A percentile compares a stretch with the other conserved stretches of the same genome.
Evolutionary conservation across 1,139 yeast species (phyloP).

Genomic region (Protomyces pachydermus): DNA sequence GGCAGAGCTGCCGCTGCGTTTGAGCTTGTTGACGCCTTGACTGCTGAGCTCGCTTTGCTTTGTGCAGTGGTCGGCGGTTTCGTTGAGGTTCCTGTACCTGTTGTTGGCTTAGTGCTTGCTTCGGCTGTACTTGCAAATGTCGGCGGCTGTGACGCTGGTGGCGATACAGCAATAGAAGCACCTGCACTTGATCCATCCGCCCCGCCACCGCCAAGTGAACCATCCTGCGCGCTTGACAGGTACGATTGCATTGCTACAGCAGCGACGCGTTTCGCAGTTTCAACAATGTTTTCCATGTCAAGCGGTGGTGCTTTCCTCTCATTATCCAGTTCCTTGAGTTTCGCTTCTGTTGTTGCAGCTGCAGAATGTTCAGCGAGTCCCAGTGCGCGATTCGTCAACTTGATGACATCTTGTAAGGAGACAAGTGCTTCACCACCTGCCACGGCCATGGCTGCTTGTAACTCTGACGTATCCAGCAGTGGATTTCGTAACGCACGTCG

Average conservation of each 20-base stretch:
- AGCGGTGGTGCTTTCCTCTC: neutral
- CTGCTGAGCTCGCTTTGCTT: no score
- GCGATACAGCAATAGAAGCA: neutral
- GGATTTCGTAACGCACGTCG: neutral
- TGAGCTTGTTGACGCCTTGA: neutral
- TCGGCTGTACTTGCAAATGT: neutral
- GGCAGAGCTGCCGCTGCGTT: neutral
- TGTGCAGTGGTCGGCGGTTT: neutral
- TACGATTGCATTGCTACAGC: neutral
- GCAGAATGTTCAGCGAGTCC: neutral
- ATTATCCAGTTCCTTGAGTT: neutral
- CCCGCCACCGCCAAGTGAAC: neutral
- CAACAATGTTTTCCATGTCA: neutral
- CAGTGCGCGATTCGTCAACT: neutral
- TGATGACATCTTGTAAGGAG: neutral
- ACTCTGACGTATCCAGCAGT: neutral
- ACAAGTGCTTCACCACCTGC: neutral
- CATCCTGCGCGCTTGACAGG: neutral
- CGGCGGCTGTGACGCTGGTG: neutral
- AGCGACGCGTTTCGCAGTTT: neutral
- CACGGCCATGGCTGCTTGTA: neutral
- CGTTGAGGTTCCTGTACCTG: neutral
- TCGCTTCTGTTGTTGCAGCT: neutral
- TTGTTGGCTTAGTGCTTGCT: neutral
- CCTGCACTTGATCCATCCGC: neutral